These are phyloP conservation scores for Evansstolkia leycettana DNA, from an alignment of 495 filamentous ascomycete species.

Conservation along the genomic window DNA sequence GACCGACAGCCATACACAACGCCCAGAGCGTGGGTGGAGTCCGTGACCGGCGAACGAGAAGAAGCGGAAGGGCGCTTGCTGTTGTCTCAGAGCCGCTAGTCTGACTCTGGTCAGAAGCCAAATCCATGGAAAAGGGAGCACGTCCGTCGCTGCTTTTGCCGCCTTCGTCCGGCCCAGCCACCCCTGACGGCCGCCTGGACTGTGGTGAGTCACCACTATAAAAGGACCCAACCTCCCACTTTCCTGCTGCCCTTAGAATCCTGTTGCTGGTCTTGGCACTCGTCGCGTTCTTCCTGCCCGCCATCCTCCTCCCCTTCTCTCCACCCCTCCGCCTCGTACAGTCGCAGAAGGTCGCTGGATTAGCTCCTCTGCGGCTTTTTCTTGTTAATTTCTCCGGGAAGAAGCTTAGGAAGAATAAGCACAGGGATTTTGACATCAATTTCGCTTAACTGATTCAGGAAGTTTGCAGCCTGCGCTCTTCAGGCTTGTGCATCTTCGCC, in stretches of 20 bases:
- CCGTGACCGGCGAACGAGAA: constrained; percentile 13
- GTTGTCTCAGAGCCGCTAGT: constrained; percentile 15
- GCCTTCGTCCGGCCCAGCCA: constrained; percentile 28
- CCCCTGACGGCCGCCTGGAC: constrained; percentile 20
- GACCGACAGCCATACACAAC: constrained; percentile 16
- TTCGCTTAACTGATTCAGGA: constrained; percentile 18
- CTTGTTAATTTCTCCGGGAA: constrained; percentile 7
- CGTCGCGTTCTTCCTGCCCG: constrained; percentile 10
- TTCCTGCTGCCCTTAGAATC: constrained; percentile 18
- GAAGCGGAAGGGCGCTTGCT: constrained; percentile 8
- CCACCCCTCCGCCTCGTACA: constrained; percentile 9
- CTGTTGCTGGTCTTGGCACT: constrained; percentile 37
- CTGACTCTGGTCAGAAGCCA: constrained; percentile 1
- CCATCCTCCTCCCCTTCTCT: constrained; percentile 14
- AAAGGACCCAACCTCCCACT: constrained; percentile 36
- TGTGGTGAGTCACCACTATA: constrained; percentile 36
- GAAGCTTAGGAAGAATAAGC: constrained; percentile 8
- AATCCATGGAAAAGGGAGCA: constrained; percentile 23
- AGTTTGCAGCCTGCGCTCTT: constrained; percentile 12
- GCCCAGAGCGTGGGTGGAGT: constrained; percentile 5
- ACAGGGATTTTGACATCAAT: constrained; percentile 4
- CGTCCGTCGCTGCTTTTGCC: constrained; percentile 29
- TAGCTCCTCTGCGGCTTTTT: constrained; percentile 1
- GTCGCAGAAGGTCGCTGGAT: constrained; percentile 9
- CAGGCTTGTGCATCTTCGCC: constrained; percentile 10